phyloP scores from a whole-genome alignment of 345 rosid genomes.

The Luvunga scandens region DNA sequence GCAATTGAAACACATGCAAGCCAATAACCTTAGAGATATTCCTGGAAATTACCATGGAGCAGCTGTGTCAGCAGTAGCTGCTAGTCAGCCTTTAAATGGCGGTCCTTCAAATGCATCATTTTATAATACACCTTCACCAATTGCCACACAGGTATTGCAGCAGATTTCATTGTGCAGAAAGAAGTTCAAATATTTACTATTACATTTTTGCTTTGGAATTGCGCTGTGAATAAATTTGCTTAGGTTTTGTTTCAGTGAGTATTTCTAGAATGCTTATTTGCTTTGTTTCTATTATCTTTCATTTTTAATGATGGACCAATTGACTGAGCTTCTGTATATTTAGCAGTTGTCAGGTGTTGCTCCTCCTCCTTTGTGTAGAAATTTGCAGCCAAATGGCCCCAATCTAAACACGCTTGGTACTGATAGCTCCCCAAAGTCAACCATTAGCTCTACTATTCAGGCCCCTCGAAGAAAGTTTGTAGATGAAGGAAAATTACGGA shows the following conservation, averaged over 20 bases:
- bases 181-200: neutral
- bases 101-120: constrained; percentile 62
- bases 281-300: constrained; percentile 7
- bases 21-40: constrained; percentile 66
- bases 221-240: neutral
- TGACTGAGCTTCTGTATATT: constrained; percentile 7
- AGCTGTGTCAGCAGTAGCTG: constrained; percentile 36
- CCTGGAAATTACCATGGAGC: constrained; percentile 62
- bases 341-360: constrained; percentile 79
- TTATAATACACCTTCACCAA: constrained; percentile 91
- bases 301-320: constrained; percentile 10
- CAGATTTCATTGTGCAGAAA: neutral
- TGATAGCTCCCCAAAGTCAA: constrained; percentile 72
- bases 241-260: neutral
- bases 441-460: constrained; percentile 75
- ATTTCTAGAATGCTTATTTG: constrained; percentile 3
- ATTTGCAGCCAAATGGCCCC: constrained; percentile 68
- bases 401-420: constrained; percentile 40
- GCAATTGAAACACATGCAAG: constrained; percentile 67
- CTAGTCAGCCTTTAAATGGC: constrained; percentile 64
- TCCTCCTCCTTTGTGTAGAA: constrained; percentile 92
- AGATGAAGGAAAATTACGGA: constrained; percentile 96
- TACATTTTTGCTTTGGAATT: neutral
- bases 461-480: constrained; percentile 97
- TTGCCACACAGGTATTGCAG: constrained; percentile 64